These are phyloP conservation scores for Erysimum cheiranthoides DNA, from an alignment of 345 rosid genomes.

Conservation along the genomic window DNA sequence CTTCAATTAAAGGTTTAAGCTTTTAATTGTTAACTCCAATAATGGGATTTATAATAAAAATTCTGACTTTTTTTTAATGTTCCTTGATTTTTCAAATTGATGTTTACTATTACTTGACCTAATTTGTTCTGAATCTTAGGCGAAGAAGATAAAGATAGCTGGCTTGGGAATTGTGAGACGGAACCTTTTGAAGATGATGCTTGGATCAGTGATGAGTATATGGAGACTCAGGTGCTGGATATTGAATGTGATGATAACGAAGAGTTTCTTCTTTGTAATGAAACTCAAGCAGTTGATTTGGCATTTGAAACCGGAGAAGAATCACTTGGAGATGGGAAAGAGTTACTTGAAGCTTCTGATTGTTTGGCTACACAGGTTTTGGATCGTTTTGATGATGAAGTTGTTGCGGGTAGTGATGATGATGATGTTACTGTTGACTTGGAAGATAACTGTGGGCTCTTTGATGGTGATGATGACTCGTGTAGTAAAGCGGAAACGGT, in stretches of 20 bases:
- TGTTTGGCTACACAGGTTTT: constrained; percentile 44
- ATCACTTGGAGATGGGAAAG: constrained; percentile 25
- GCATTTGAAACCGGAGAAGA: constrained; percentile 44
- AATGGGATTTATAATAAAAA: neutral
- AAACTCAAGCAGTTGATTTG: constrained; percentile 50
- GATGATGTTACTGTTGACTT: constrained; percentile 64
- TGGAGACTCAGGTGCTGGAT: constrained; percentile 51
- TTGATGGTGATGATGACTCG: constrained; percentile 44
- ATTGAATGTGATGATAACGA: constrained; percentile 41
- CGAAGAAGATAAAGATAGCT: constrained; percentile 33
- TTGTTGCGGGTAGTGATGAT: constrained; percentile 51
- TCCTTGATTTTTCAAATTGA: neutral
- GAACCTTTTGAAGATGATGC: constrained; percentile 43
- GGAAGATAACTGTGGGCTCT: constrained; percentile 45
- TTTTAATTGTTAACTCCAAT: neutral
- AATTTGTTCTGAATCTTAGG: constrained; percentile 22
- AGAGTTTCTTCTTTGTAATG: constrained; percentile 44
- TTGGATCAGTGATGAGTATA: constrained; percentile 31
- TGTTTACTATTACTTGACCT: neutral
- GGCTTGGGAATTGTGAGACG: constrained; percentile 8
- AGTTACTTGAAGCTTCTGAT: constrained; percentile 38
- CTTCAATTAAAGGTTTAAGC: neutral
- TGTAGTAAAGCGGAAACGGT: constrained; percentile 32
- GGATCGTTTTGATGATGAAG: constrained; percentile 32
- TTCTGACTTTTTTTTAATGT: neutral